Base-by-base conservation (phyloP, 495 filamentous ascomycete species). In the Tuber melanosporum region DNA sequence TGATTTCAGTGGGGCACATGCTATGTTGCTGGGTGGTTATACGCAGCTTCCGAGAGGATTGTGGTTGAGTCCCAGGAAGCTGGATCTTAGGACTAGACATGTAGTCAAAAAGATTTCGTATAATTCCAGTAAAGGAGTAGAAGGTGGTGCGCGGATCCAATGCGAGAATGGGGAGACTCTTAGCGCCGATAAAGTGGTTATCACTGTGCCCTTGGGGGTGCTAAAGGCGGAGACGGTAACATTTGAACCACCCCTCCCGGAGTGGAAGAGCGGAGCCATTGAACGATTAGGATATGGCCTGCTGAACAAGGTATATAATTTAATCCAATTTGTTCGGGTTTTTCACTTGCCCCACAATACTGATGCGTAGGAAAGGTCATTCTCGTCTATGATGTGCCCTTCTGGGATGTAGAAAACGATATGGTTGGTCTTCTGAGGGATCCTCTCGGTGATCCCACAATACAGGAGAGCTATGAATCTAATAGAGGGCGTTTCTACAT, bases 1-100 rank as follows among this genome's bases (percentile, higher is more conserved):
- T 83, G 95, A 99, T 80, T 98, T 97, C 84, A 94, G 97, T 82
- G 95, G 95, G 26, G 91, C 92, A 73, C 95, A 99, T 81, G 91
- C 93, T 6, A 93, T 95, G 87, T 90, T 99, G 20, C 87, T 96
- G 66, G 95, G 95, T 62, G 95, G 95, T 9, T 98, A 98, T 82
- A 92, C 92, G 77, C 94, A 94, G 82, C 88, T 99, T 49, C 92
- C 96, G 4, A 90, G 91, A 75, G 95, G 93, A 5, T 86, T 99
- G 32, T 90, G 91, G 84, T 88, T 90, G 66, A 87, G 90, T 62
- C 96, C 95, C 4, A 89, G 88, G 3, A 91, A 89, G 74, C 87
- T 99, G n/a, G 90, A 97, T 82, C 88, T 98, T 17, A 90, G 90
- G 71, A 91, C 91, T 71, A 89, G 89, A 74, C 89, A 90, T 39